Evolutionary conservation across 2,329 filamentous ascomycete genomes (phyloP), one percentile per base, ranked within the genome.

Genomic region (Penicillium capsulatum): DNA sequence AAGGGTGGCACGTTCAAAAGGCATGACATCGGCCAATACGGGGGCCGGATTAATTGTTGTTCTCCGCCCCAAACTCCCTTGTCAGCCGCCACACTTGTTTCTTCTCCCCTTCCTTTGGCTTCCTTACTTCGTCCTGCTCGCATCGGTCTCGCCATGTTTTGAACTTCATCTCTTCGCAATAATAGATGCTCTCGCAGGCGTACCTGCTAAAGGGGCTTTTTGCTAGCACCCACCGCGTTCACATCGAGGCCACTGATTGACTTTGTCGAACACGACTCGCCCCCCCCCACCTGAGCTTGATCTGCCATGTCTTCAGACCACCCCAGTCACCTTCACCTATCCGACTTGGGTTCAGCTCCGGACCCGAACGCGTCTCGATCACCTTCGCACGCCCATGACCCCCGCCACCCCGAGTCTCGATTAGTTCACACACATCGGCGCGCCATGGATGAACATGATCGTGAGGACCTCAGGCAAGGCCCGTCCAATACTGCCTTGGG

Each of bases 401-500:
- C 38, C 27, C 50, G 40, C 33, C 40, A 39, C 17, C 37, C 46
- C 15, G 40, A 45, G 4, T 47, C 44, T 45, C 44, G 32, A 34
- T 24, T 47, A 37, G 32, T 47, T 17, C 47, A 46, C 16, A 27
- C 49, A 9, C 47, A 29, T 35, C 43, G 39, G 48, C 48, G 46
- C 46, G 57, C 54, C 14, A 63, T 64, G 55, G 53, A 58, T 37
- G 53, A 56, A 31, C 51, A 50, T 41, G 53, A 57, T 36, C 44
- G 37, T 24, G 36, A 48, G 22, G 53, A 51, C 9, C 36, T 52
- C 17, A 47, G 42, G 20, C 51, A 54, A 40, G 48, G 45, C 27
- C 45, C 58, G n/a, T 42, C 58, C 8, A 56, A 55, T 27, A 54
- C 57, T 44, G 73, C 75, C 32, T 63, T 82, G 40, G 79, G 74